A percentile compares a stretch with the other conserved stretches of the same genome.
phyloP scores from a whole-genome alignment of 2,329 filamentous ascomycete genomes.

The Coleophoma cylindrospora region DNA sequence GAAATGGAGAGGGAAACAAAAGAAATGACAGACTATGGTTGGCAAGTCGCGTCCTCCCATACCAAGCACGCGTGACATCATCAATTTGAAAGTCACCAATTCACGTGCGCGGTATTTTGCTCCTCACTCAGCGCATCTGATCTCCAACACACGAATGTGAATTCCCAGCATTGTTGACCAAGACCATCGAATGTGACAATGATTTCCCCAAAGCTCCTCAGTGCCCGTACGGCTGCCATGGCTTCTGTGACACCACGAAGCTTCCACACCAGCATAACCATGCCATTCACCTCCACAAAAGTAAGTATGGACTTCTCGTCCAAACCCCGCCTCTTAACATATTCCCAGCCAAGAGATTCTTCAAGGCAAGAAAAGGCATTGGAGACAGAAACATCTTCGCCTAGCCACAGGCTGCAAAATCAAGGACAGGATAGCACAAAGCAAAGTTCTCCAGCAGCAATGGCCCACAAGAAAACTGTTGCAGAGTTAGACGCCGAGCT shows the following conservation, averaged over 20 bases:
- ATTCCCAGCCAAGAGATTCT: no score
- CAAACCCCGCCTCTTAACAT: no score
- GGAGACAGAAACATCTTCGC: background rate
- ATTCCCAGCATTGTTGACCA: background rate
- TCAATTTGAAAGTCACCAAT: background rate
- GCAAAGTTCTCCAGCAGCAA: background rate
- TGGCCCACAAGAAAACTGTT: slow-evolving; percentile 43
- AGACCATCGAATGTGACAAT: background rate
- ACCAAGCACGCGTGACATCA: background rate
- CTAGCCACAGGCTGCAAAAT: background rate
- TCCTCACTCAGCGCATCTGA: background rate
- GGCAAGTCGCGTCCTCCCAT: background rate
- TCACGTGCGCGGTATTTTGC: background rate
- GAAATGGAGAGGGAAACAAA: background rate
- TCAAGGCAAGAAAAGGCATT: no score
- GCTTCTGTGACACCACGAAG: no score
- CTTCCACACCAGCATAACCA: no score
- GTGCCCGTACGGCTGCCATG: no score
- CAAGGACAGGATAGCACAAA: background rate
- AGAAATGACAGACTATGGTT: background rate
- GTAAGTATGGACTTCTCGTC: no score
- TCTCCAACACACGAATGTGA: background rate
- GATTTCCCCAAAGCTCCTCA: background rate
- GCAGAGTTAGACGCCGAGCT: slow-evolving; percentile 64
- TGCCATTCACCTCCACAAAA: no score